A percentile compares a stretch with the other conserved stretches of the same genome.
These are phyloP conservation scores for Candida pseudoglaebosa DNA, from an alignment of 805 yeast species.

Conservation along the genomic window DNA sequence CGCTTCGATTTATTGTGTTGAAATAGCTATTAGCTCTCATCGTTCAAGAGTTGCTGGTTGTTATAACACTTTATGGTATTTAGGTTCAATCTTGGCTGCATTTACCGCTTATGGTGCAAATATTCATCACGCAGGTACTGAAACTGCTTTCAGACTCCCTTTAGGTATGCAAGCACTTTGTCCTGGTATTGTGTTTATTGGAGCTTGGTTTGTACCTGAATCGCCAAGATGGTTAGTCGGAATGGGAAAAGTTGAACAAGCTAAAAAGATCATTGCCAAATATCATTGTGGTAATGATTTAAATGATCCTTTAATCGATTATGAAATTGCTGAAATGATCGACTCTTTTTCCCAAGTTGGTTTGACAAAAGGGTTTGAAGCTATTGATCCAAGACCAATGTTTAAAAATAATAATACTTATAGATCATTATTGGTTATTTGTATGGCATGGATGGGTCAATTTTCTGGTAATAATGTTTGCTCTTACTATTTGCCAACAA, in stretches of 20 bases:
- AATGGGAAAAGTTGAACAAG: constrained; percentile 24
- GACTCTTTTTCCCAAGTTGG: constrained; percentile 12
- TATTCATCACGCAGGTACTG: constrained; percentile 39
- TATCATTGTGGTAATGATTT: constrained; percentile 15
- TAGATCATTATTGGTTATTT: constrained; percentile 12
- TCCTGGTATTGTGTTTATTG: constrained; percentile 33
- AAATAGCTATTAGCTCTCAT: constrained; percentile 40
- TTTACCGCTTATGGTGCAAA: constrained; percentile 20
- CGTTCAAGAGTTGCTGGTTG: constrained; percentile 33
- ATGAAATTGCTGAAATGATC: constrained; percentile 33
- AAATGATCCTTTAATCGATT: constrained; percentile 24
- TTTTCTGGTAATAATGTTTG: constrained; percentile 47
- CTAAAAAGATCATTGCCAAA: constrained; percentile 17
- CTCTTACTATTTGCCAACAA: constrained; percentile 45
- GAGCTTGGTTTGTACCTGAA: constrained; percentile 39
- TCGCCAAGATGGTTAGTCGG: constrained; percentile 44
- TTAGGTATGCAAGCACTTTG: constrained; percentile 28
- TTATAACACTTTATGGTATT: constrained; percentile 35
- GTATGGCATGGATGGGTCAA: constrained; percentile 38
- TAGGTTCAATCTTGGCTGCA: constrained; percentile 40
- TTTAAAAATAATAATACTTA: constrained; percentile 4
- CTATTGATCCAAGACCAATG: constrained; percentile 12
- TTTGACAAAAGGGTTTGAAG: constrained; percentile 11
- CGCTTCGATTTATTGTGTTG: constrained; percentile 44
- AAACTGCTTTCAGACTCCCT: constrained; percentile 25